Conservation (phyloP, 345 rosid species). For the Dimocarpus longan region DNA sequence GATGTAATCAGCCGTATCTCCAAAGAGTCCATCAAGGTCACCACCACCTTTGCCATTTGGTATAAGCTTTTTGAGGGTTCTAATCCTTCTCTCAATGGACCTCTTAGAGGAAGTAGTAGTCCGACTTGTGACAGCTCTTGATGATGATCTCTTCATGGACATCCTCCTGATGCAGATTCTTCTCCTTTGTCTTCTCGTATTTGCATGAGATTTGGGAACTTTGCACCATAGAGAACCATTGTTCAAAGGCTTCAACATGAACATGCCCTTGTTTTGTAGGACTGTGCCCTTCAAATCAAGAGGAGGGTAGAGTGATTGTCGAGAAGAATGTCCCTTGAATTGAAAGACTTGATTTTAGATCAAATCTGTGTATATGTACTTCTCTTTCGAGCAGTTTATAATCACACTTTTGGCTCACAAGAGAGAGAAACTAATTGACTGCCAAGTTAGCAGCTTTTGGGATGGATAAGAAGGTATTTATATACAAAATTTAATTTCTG, state of each 20-base stretch:
- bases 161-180: not conserved
- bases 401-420: too few relatives aligned
- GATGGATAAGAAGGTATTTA: not conserved
- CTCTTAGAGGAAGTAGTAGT: not conserved
- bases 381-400: too few relatives aligned
- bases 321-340: conserved; percentile 9
- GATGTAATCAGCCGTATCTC: conserved; percentile 15
- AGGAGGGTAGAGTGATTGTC: not conserved
- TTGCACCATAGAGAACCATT: not conserved
- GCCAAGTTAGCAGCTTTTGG: too few relatives aligned
- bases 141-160: conserved; percentile 1
- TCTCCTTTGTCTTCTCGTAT: not conserved
- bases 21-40: conserved; percentile 2
- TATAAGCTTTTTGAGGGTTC: conserved; percentile 13
- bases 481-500: not conserved
- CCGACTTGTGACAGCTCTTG: not conserved
- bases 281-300: not conserved
- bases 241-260: not conserved
- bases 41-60: not conserved
- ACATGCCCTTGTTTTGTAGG: not conserved
- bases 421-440: not conserved
- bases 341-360: not conserved
- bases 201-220: not conserved
- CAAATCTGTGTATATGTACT: too few relatives aligned
- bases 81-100: not conserved